Conservation (phyloP, 2,329 filamentous ascomycete species). For the Trematosphaeria pertusa region DNA sequence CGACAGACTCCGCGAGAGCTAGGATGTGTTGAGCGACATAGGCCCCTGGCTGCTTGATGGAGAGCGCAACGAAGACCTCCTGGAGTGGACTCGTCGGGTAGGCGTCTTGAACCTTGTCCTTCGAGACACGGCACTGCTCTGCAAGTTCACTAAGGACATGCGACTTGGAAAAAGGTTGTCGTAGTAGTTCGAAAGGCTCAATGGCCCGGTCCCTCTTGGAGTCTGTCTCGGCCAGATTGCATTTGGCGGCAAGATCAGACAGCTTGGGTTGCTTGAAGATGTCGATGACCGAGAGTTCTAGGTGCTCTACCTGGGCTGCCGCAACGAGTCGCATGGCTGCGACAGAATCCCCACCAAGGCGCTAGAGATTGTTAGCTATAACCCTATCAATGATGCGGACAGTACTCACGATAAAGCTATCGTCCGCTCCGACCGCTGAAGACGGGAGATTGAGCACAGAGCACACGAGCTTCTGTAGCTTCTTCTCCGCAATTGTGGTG, state of each 20-base stretch:
- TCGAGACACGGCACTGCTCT: slow-evolving; percentile 28
- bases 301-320: slow-evolving; percentile 32
- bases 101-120: slow-evolving; percentile 44
- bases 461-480: slow-evolving; percentile 38
- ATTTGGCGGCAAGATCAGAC: slow-evolving; percentile 37
- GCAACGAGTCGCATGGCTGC: slow-evolving; percentile 41
- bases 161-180: slow-evolving; percentile 7
- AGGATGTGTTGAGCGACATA: slow-evolving; percentile 58
- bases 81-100: slow-evolving; percentile 53
- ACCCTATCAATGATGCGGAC: neutral
- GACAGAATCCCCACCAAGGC: slow-evolving; percentile 41
- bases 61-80: slow-evolving; percentile 57
- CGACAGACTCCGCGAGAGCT: slow-evolving; percentile 45
- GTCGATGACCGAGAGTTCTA: slow-evolving; percentile 39
- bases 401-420: slow-evolving; percentile 38
- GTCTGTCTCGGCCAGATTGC: slow-evolving; percentile 8
- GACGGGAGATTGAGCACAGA: slow-evolving; percentile 33
- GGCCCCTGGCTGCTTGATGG: slow-evolving; percentile 54
- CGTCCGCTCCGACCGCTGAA: slow-evolving; percentile 38
- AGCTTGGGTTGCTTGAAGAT: slow-evolving; percentile 42
- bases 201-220: slow-evolving; percentile 14
- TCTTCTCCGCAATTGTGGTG: slow-evolving; percentile 35
- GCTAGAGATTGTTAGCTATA: slow-evolving; percentile 40
- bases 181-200: slow-evolving; percentile 33
- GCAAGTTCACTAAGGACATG: slow-evolving; percentile 29